phyloP scores from a whole-genome alignment of 768 basidiomycete species.

The Xerocomellus chrysenteron region DNA sequence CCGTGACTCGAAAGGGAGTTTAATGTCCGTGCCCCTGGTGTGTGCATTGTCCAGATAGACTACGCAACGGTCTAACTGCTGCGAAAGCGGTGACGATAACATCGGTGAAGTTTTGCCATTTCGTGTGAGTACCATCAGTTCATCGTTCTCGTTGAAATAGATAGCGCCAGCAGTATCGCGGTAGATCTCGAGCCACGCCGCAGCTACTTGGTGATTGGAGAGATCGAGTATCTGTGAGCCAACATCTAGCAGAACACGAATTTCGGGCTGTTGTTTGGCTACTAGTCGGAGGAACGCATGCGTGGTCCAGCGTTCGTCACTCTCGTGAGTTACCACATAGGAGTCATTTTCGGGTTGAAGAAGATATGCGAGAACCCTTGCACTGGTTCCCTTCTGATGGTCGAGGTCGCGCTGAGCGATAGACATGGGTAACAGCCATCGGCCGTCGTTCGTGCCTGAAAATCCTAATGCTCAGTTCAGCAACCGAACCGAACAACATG shows the following conservation, averaged over 20 bases:
- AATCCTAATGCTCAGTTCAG: slow-evolving; percentile 25
- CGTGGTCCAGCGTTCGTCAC: not conserved
- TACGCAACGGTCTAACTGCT: slow-evolving; percentile 31
- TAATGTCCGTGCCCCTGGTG: slow-evolving; percentile 39
- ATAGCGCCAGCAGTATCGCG: slow-evolving; percentile 17
- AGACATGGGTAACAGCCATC: slow-evolving; percentile 36
- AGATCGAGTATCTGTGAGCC: slow-evolving; percentile 56
- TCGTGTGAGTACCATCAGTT: slow-evolving; percentile 26
- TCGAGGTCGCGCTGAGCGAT: slow-evolving; percentile 28
- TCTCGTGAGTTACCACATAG: slow-evolving; percentile 7
- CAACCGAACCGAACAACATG: not conserved
- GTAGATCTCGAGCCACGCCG: slow-evolving; percentile 37
- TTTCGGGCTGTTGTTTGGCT: slow-evolving; percentile 29
- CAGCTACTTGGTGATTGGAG: slow-evolving; percentile 39
- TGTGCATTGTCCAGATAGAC: slow-evolving; percentile 39
- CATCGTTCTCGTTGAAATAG: slow-evolving; percentile 29
- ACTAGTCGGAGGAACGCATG: slow-evolving; percentile 27
- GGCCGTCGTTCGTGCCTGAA: slow-evolving; percentile 40
- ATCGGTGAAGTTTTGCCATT: slow-evolving; percentile 16
- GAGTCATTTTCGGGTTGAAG: slow-evolving; percentile 21
- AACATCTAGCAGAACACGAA: slow-evolving; percentile 51
- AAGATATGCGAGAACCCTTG: slow-evolving; percentile 32
- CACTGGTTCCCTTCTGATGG: slow-evolving; percentile 40
- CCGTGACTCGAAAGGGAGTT: slow-evolving; percentile 27
- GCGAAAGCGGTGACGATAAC: slow-evolving; percentile 26